A percentile compares a stretch with the other conserved stretches of the same genome.
Conservation (phyloP, 345 rosid genomes). For the Boechera retrofracta region DNA sequence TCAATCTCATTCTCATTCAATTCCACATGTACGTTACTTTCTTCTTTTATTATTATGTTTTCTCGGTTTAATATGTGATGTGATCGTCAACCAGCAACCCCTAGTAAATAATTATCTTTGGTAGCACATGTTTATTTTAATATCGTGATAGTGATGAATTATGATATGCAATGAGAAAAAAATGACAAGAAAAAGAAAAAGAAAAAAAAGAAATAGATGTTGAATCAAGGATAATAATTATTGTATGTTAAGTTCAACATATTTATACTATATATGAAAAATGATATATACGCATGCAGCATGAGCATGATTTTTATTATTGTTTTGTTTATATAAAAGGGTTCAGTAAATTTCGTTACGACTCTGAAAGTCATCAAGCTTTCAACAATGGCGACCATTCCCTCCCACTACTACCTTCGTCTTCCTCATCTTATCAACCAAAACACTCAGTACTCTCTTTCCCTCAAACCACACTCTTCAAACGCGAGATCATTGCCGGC, state of each 20-base stretch:
- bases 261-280: not conserved
- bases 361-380: conserved; percentile 24
- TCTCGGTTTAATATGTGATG: not conserved
- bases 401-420: conserved; percentile 41
- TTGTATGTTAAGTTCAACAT: conserved; percentile 9
- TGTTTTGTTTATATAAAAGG: not conserved
- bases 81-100: not conserved
- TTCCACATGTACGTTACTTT: not conserved
- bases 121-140: too few species aligned
- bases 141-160: too few species aligned
- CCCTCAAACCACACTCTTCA: conserved; percentile 14
- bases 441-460: conserved; percentile 16
- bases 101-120: too few species aligned
- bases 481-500: conserved; percentile 6
- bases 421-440: conserved; percentile 35
- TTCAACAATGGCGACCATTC: conserved; percentile 52
- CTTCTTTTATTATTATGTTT: not conserved
- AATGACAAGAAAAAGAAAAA: too few species aligned
- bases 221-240: not conserved
- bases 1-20: not conserved
- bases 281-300: conserved; percentile 25
- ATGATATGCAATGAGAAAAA: not conserved
- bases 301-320: conserved; percentile 7
- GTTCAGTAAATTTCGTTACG: not conserved
- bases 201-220: not conserved